phyloP scores from a whole-genome alignment of 2,329 filamentous ascomycete species.

The Periconia sp. region DNA sequence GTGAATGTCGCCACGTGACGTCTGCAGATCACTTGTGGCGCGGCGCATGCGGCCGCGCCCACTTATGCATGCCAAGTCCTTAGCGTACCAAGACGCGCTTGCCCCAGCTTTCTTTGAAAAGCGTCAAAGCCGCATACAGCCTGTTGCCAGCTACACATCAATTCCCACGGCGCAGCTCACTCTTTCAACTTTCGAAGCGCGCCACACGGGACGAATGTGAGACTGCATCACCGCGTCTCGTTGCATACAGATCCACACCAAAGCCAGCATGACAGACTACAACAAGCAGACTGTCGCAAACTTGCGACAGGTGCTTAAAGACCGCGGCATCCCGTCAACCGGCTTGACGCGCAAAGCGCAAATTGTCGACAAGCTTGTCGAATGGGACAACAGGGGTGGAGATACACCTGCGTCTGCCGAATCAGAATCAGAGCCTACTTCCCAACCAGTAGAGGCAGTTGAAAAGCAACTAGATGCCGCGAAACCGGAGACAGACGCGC shows the following conservation, averaged over 20 bases:
- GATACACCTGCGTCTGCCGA: constrained; percentile 18
- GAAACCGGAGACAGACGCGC: constrained; percentile 10
- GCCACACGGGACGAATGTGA: too few relatives aligned
- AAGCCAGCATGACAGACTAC: constrained; percentile 52
- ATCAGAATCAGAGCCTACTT: constrained; percentile 12
- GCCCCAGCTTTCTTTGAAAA: constrained; percentile 5
- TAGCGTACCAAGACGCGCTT: constrained; percentile 3
- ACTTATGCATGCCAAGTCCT: constrained; percentile 4
- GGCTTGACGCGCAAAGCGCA: constrained; percentile 56
- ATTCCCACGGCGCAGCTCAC: not conserved
- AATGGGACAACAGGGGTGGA: constrained; percentile 23
- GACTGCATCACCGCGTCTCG: too few relatives aligned
- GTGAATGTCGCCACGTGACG: too few relatives aligned
- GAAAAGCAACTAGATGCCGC: constrained; percentile 11
- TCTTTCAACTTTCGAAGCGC: not conserved
- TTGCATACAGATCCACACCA: too few relatives aligned
- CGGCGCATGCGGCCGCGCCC: constrained; percentile 1
- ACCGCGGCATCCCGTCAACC: constrained; percentile 53
- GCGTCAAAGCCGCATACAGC: constrained; percentile 8
- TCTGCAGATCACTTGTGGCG: constrained; percentile 4
- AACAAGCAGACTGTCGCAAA: constrained; percentile 54
- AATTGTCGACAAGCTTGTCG: constrained; percentile 54
- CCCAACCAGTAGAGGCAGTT: constrained; percentile 2
- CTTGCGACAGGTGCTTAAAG: constrained; percentile 54
- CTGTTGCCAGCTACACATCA: not conserved